Conservation (phyloP, 495 filamentous ascomycete species). For the Thermothielavioides terrestris region DNA sequence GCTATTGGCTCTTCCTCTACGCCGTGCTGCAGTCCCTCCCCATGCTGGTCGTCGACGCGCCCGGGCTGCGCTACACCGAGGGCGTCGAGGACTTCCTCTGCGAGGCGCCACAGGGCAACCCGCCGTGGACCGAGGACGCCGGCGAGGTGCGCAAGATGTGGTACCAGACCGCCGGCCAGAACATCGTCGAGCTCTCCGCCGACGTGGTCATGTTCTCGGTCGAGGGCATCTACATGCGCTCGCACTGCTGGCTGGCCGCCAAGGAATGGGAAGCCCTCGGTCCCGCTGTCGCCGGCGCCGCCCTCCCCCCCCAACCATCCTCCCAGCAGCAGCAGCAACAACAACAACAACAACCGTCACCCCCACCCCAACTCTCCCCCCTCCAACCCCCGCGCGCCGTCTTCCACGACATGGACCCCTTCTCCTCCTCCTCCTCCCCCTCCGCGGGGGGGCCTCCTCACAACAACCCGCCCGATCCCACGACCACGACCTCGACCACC, state of each 20-base stretch:
- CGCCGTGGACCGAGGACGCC: slow-evolving; percentile 76
- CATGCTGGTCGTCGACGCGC: slow-evolving; percentile 81
- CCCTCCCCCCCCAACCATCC: background rate
- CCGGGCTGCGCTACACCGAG: slow-evolving; percentile 63
- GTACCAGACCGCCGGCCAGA: slow-evolving; percentile 67
- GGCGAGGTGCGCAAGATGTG: slow-evolving; percentile 59
- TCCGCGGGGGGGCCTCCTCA: background rate
- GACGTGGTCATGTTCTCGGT: slow-evolving; percentile 82
- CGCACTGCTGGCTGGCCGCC: slow-evolving; percentile 84
- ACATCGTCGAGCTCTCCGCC: slow-evolving; percentile 66
- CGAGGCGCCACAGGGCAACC: slow-evolving; percentile 69
- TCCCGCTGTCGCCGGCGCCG: background rate
- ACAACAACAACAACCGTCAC: background rate
- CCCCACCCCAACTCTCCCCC: slow-evolving; percentile 12
- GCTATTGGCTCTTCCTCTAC: slow-evolving; percentile 94
- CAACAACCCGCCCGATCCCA: background rate
- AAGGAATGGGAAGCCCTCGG: slow-evolving; percentile 52
- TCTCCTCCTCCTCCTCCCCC: slow-evolving; percentile 14
- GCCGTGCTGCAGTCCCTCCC: slow-evolving; percentile 83
- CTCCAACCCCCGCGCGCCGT: slow-evolving; percentile 32
- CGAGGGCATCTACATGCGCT: slow-evolving; percentile 81
- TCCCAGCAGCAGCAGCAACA: no score
- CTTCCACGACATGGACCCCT: slow-evolving; percentile 26
- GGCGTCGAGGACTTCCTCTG: slow-evolving; percentile 97
- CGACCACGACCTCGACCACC: background rate